Base-by-base conservation (phyloP, 2,329 filamentous ascomycete species). In the Fusarium floridanum region DNA sequence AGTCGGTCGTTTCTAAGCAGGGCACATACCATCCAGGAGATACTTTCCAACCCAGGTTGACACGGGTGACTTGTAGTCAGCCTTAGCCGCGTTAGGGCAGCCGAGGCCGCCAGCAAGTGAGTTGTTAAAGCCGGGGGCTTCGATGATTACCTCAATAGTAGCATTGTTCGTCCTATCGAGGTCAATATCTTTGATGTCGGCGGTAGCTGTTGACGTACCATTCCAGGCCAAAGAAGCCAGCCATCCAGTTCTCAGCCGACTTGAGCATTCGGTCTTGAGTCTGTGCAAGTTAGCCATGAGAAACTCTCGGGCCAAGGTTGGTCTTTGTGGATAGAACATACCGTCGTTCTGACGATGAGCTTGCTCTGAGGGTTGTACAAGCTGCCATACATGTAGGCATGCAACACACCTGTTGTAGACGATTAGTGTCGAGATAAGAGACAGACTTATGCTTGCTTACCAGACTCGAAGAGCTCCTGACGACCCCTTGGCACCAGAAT, bases 211-310 rank as follows among this genome's bases (percentile, higher is more conserved):
- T 2, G 22, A 29, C 82, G 36, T 77, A 87, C 86, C 93, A 95
- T 56, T 92, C 89, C 0, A 94, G 86, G 1, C 93, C 93, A 78
- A 95, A 95, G 84, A 95, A 95, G 0, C 93, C 93, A 7, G 93
- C 91, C 79, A 95, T 84, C 82, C 94, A 95, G 81, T 95, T 93
- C 81, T 95, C 93, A 4, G 93, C 93, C 43, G 89, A 92, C 80
- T 95, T 91, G 24, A 93, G 85, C 93, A 95, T 95, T 27, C 93
- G 90, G 79, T 94, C 91, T 80, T 95, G 92, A 1, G 93, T 94
- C 84, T 87, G 37, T 2, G 17, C 1, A n/a, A 1, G 71, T 80
- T 60, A 80, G 73, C 43, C 39, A 39, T 10, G 5, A 17, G 4
- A 17, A 11, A 36, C 9, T 22, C 6, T 27, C 22, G 27, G 16